These are phyloP conservation scores for Claviceps capensis DNA, from an alignment of 2,329 filamentous ascomycete species.

Conservation along the genomic window DNA sequence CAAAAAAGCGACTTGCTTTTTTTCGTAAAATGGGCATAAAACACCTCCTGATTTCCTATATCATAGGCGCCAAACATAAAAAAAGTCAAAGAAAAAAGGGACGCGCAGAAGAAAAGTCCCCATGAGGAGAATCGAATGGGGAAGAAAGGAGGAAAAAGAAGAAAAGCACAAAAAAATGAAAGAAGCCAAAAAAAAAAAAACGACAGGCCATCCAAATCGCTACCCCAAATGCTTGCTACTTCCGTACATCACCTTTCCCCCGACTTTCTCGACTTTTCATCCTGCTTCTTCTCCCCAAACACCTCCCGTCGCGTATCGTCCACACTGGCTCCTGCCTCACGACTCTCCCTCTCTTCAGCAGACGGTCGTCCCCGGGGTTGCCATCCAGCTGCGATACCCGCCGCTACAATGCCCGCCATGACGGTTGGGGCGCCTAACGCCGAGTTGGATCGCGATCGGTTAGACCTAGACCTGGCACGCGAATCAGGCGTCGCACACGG, in stretches of 20 bases:
- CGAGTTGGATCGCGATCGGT: constrained; percentile 51
- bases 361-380: constrained; percentile 47
- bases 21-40: no score
- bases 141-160: neutral
- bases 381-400: constrained; percentile 64
- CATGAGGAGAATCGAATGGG: no score
- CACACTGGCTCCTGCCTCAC: constrained; percentile 5
- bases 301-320: constrained; percentile 7
- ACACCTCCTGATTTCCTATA: no score
- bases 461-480: constrained; percentile 53
- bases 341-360: constrained; percentile 14
- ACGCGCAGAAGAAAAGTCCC: no score
- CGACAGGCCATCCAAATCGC: no score
- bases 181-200: no score
- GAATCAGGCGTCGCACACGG: constrained; percentile 43
- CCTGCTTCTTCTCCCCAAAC: constrained; percentile 3
- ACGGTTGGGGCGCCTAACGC: constrained; percentile 62
- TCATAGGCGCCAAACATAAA: no score
- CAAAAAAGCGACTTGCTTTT: no score
- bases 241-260: constrained; percentile 7
- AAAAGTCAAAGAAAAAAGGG: neutral
- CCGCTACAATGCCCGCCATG: constrained; percentile 74
- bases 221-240: no score
- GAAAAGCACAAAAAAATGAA: neutral
- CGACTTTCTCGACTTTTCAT: constrained; percentile 14